A percentile compares a stretch with the other conserved stretches of the same genome.
phyloP scores from a whole-genome alignment of 352 stramenopile species.

The Globisporangium radiosum region DNA sequence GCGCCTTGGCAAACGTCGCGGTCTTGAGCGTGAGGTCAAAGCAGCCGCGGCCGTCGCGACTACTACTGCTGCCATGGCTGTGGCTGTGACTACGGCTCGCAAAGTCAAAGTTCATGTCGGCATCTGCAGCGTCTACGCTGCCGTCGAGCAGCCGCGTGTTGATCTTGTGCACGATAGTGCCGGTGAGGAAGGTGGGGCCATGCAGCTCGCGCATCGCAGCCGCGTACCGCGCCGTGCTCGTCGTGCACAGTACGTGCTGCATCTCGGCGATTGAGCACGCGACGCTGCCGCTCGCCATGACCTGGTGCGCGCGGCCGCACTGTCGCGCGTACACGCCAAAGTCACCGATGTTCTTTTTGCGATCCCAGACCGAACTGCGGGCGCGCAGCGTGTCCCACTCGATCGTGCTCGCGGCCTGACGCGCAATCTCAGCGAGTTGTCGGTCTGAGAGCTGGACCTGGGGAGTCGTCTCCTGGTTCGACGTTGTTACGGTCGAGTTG shows the following conservation, averaged over 20 bases:
- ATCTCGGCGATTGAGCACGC: slow-evolving; percentile 32
- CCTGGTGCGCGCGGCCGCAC: slow-evolving; percentile 8
- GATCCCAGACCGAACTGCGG: slow-evolving; percentile 14
- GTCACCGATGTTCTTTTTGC: slow-evolving; percentile 11
- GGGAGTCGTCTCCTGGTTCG: background rate
- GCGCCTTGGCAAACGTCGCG: slow-evolving; percentile 19
- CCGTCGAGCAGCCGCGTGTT: slow-evolving; percentile 3
- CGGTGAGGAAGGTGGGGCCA: slow-evolving; percentile 22
- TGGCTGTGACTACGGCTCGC: background rate
- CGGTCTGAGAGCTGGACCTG: slow-evolving; percentile 10
- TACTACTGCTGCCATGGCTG: background rate
- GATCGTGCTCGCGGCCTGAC: slow-evolving; percentile 1
- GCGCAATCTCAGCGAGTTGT: slow-evolving; percentile 1
- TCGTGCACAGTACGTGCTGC: slow-evolving; percentile 23
- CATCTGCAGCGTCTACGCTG: too few relatives aligned
- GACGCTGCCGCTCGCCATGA: slow-evolving; percentile 20
- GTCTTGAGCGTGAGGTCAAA: slow-evolving; percentile 25
- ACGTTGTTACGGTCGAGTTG: background rate
- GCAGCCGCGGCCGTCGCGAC: background rate
- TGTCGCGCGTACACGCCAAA: slow-evolving; percentile 19
- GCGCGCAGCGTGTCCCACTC: slow-evolving; percentile 13
- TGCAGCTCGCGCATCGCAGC: slow-evolving; percentile 26
- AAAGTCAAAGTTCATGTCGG: too few relatives aligned
- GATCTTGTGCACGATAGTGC: slow-evolving; percentile 23
- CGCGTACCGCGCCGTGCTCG: slow-evolving; percentile 15